Evolutionary conservation across 1,284 basidiomycete genomes (phyloP).

Genomic region (Ustilago shanxiensis): DNA sequence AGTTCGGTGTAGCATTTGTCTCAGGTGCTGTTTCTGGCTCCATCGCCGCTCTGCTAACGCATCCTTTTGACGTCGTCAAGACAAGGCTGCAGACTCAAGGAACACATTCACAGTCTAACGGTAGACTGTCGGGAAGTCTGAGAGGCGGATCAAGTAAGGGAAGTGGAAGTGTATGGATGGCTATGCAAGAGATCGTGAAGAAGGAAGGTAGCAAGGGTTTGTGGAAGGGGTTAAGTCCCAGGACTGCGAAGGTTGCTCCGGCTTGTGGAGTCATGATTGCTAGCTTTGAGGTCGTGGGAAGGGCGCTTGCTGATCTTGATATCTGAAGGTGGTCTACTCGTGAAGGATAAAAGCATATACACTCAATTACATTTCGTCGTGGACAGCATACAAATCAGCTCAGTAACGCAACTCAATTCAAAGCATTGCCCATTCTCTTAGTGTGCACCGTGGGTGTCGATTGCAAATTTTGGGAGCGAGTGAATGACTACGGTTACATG

Average conservation of each 20-base stretch:
- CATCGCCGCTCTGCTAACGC: constrained; percentile 87
- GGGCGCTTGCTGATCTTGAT: constrained; percentile 45
- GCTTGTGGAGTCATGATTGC: constrained; percentile 98
- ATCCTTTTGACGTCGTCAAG: constrained; percentile 96
- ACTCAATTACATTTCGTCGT: neutral
- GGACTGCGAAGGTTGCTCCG: constrained; percentile 96
- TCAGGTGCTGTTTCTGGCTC: constrained; percentile 77
- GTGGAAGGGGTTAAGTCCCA: constrained; percentile 86
- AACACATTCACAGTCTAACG: neutral
- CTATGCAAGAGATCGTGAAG: constrained; percentile 79
- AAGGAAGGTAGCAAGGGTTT: constrained; percentile 84
- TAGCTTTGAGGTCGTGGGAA: constrained; percentile 82
- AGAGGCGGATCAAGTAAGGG: neutral
- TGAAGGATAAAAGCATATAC: too few relatives aligned
- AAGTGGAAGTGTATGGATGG: constrained; percentile 11
- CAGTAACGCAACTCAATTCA: neutral
- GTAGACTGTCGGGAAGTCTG: constrained; percentile 8
- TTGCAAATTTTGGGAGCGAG: neutral
- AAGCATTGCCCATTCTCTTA: neutral
- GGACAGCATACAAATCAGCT: neutral
- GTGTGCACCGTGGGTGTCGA: too few relatives aligned
- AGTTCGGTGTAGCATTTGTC: constrained; percentile 82
- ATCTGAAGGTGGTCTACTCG: too few relatives aligned
- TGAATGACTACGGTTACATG: constrained; percentile 15
- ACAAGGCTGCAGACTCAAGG: constrained; percentile 80